Percentiles rank a stretch among this genome's conserved stretches.
Conservation (phyloP, 805 yeast genomes). For the Debaryomyces maramus region DNA sequence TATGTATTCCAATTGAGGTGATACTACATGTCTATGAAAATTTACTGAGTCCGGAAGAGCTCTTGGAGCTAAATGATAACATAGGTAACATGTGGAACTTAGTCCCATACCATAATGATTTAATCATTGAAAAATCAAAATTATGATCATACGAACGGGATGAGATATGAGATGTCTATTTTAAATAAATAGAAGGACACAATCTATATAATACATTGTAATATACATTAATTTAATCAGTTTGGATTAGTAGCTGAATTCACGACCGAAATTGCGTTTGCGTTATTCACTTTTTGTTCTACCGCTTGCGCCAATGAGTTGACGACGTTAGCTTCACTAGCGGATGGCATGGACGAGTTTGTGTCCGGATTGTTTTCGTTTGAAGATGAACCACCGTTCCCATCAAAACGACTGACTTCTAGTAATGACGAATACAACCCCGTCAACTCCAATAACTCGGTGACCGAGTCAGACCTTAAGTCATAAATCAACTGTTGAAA, state of each 20-base stretch:
- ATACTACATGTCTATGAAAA: slow-evolving; percentile 22
- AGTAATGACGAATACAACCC: slow-evolving; percentile 44
- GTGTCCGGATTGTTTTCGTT: slow-evolving; percentile 8
- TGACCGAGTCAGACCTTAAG: slow-evolving; percentile 47
- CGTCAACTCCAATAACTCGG: slow-evolving; percentile 48
- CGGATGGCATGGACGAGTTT: slow-evolving; percentile 12
- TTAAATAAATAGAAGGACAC: slow-evolving; percentile 7
- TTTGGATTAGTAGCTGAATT: slow-evolving; percentile 8
- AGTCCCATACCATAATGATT: slow-evolving; percentile 22
- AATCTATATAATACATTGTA: background rate
- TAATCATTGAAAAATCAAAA: slow-evolving; percentile 17
- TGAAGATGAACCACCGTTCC: slow-evolving; percentile 6
- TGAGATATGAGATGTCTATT: too few relatives aligned
- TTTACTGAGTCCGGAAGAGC: slow-evolving; percentile 1
- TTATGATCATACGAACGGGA: slow-evolving; percentile 16
- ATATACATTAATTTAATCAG: background rate
- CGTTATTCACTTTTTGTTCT: slow-evolving; percentile 15
- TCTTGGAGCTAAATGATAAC: slow-evolving; percentile 12
- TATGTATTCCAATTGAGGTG: slow-evolving; percentile 34
- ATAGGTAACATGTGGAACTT: slow-evolving; percentile 25
- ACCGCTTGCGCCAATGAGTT: slow-evolving; percentile 21
- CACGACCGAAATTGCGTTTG: slow-evolving; percentile 1
- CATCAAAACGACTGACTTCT: slow-evolving; percentile 40
- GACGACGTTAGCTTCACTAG: slow-evolving; percentile 26
- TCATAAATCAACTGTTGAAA: slow-evolving; percentile 54